Percentiles rank a stretch among this genome's conserved stretches.
Evolutionary conservation across 257 asterid genomes (phyloP).

Genomic region (Marsdenia floribunda): DNA sequence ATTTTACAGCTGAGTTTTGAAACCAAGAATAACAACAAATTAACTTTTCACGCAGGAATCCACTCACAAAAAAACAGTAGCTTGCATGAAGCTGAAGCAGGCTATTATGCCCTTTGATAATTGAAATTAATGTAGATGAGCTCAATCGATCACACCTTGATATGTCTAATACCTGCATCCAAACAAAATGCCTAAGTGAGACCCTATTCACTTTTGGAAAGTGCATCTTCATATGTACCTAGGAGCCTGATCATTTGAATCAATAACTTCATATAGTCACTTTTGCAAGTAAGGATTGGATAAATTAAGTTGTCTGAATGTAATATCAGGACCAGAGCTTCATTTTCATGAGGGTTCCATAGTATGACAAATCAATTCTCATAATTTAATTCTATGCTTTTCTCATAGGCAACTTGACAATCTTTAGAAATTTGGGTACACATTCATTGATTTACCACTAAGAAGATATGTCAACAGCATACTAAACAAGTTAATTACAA

Average conservation of each 20-base stretch:
- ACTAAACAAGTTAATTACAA: too few species aligned
- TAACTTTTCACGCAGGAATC: not conserved
- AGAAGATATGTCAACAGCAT: not conserved
- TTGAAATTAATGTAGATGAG: slow-evolving; percentile 39
- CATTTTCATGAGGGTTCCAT: not conserved
- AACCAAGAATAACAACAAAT: slow-evolving; percentile 8
- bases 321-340: not conserved
- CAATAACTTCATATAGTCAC: not conserved
- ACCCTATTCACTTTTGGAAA: not conserved
- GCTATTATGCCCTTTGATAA: slow-evolving; percentile 37
- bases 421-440: not conserved
- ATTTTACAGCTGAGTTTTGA: slow-evolving; percentile 11
- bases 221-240: not conserved
- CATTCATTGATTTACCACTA: not conserved
- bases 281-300: not conserved
- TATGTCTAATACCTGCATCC: slow-evolving; percentile 51
- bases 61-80: slow-evolving; percentile 56
- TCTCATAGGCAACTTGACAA: not conserved
- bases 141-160: slow-evolving; percentile 61
- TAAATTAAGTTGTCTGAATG: not conserved
- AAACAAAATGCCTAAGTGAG: slow-evolving; percentile 11
- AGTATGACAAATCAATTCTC: not conserved
- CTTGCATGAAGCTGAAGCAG: slow-evolving; percentile 58
- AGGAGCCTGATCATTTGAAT: not conserved
- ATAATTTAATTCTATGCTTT: not conserved